A percentile compares a stretch with the other conserved stretches of the same genome.
These are phyloP conservation scores for Solanum bukasovii DNA, from an alignment of 257 asterid genomes.

Conservation along the genomic window DNA sequence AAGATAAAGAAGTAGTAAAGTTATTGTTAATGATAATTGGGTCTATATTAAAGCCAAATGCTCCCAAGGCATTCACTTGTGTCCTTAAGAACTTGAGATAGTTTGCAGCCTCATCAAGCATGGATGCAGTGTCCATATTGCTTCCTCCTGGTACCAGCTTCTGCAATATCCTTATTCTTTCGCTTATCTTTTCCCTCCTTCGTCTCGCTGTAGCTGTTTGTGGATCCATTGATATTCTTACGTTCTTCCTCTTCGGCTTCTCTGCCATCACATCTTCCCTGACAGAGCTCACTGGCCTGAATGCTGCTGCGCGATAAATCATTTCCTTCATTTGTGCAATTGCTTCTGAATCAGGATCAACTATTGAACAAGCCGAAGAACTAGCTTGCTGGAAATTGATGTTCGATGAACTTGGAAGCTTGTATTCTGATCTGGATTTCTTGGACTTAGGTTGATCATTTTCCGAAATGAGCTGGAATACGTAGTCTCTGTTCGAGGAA, in stretches of 20 bases:
- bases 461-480: constrained; percentile 18
- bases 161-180: constrained; percentile 81
- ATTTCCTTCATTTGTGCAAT: constrained; percentile 91
- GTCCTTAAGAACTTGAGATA: constrained; percentile 77
- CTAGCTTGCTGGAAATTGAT: constrained; percentile 60
- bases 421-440: constrained; percentile 23
- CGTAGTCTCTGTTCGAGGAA: neutral
- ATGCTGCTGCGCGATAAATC: constrained; percentile 82
- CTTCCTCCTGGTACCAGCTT: constrained; percentile 85
- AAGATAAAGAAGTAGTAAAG: neutral
- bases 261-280: constrained; percentile 20
- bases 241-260: constrained; percentile 77
- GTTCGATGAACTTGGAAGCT: constrained; percentile 29
- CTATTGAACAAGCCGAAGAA: constrained; percentile 31
- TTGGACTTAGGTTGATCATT: constrained; percentile 18
- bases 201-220: constrained; percentile 93
- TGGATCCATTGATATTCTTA: constrained; percentile 71
- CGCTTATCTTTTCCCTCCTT: constrained; percentile 90
- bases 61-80: constrained; percentile 71
- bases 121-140: constrained; percentile 96
- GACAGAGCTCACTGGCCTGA: constrained; percentile 69
- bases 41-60: constrained; percentile 35
- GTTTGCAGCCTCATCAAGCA: constrained; percentile 96
- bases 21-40: constrained; percentile 1
- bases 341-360: constrained; percentile 78